Base-by-base conservation (phyloP, 345 rosid genomes). In the Moringa oleifera region DNA sequence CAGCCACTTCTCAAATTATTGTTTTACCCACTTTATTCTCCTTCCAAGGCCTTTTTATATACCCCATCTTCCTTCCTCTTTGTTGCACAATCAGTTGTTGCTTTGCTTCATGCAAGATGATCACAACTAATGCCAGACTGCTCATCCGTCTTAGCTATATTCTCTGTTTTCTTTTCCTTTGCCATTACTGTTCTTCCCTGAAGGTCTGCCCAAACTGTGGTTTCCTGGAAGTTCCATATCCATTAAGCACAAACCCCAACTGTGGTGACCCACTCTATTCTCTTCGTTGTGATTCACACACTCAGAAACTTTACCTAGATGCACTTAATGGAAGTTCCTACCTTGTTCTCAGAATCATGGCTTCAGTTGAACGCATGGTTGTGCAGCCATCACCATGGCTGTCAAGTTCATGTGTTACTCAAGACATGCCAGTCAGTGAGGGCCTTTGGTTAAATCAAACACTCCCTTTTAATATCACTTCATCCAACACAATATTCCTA, bases 401-500 rank as follows among this genome's bases (percentile, higher is more conserved):
- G 25, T 31, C 69, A 19, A 71, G 57, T 33, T 13, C 59, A 8
- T 85, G 87, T 53, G 79, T 73, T 36, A 80, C 84, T 1, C 68
- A 56, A 10, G 91, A 85, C 63, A 75, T 70, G 76, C 23, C 55
- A n/a, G 68, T 69, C 31, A 77, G 85, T 23, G 82, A 70, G 61
- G 91, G 87, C 33, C 65, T 82, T 0, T 53, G 69, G 79, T 54
- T 85, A 55, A 82, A 80, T 57, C 84, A 80, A 52, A 57, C 85
- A 11, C 85, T 79, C 63, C 87, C 91, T 65, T 85, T 85, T 52
- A 85, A 82, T 61, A 63, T 82, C 50, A 82, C 85, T 57, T 75
- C 81, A 8, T 80, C 91, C 0, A 85, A 82, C 75, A 82, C 87
- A 0, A 68, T 85, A 70, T 82, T 82, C 53, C 77, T 85, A 51